phyloP scores from a whole-genome alignment of 345 rosid species.

The Adansonia digitata region DNA sequence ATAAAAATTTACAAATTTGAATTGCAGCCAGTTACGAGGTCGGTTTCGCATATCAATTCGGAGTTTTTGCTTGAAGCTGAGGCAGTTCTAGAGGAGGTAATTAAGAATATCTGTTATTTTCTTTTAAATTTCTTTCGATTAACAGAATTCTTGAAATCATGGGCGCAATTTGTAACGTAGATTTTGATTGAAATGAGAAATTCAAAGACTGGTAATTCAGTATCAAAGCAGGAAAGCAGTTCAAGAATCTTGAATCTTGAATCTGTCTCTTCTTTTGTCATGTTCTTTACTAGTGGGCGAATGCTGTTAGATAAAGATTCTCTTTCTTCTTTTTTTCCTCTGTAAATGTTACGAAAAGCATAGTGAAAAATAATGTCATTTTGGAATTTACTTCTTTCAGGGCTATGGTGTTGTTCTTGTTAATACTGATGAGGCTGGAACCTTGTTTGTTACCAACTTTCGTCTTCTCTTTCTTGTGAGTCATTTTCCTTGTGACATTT shows the following conservation, averaged over 20 bases:
- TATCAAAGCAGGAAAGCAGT: neutral
- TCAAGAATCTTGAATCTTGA: neutral
- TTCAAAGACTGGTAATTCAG: neutral
- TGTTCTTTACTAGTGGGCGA: neutral
- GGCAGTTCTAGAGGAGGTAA: conserved; percentile 58
- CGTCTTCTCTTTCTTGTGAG: conserved; percentile 92
- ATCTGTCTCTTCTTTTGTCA: neutral
- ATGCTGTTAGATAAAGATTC: too few relatives aligned
- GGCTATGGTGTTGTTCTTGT: conserved; percentile 78
- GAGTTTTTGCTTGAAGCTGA: conserved; percentile 76
- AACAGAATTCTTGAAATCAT: neutral
- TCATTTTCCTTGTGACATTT: neutral
- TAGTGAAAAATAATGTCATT: neutral
- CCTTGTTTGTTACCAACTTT: conserved; percentile 78
- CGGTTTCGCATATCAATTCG: conserved; percentile 46
- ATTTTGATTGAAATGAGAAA: neutral
- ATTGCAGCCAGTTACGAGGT: conserved; percentile 43
- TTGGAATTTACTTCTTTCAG: conserved; percentile 38
- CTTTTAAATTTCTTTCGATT: neutral
- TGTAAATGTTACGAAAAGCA: neutral
- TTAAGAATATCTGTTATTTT: neutral
- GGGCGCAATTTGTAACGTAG: neutral
- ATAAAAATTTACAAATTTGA: neutral
- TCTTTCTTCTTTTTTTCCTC: too few relatives aligned
- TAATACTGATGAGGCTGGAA: conserved; percentile 80